phyloP scores from a whole-genome alignment of 129 eudicot species.

The Flaveria trinervia region DNA sequence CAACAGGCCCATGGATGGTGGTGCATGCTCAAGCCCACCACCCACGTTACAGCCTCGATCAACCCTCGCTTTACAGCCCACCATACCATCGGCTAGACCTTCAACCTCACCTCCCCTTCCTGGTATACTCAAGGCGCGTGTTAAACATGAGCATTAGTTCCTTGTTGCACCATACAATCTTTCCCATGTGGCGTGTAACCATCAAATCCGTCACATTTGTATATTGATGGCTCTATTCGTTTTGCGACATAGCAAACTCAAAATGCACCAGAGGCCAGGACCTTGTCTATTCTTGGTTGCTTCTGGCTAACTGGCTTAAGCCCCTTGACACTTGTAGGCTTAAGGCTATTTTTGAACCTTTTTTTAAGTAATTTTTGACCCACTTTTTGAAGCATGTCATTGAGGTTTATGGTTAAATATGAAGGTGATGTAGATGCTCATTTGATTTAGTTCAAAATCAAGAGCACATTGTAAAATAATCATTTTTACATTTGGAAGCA shows the following conservation, averaged over 20 bases:
- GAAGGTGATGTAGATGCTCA: background rate
- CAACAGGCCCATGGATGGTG: constrained; percentile 26
- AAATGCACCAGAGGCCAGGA: background rate
- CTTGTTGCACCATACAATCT: background rate
- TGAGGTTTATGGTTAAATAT: background rate
- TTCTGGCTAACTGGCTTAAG: background rate
- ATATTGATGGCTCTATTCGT: background rate
- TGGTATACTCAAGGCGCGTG: constrained; percentile 64
- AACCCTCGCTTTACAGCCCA: constrained; percentile 12
- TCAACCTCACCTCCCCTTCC: constrained; percentile 56
- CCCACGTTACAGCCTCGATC: background rate
- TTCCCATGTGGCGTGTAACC: constrained; percentile 4
- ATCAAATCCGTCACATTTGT: constrained; percentile 11
- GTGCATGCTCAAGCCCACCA: constrained; percentile 11
- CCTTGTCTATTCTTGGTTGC: background rate
- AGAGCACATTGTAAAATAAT: background rate
- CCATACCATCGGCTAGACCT: constrained; percentile 25
- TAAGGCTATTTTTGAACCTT: background rate
- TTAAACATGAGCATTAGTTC: constrained; percentile 57
- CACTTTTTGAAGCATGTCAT: background rate
- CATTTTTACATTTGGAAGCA: background rate
- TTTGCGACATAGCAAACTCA: constrained; percentile 18
- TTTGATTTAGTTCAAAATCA: background rate
- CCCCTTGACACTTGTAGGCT: background rate
- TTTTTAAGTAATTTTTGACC: background rate